phyloP scores from a whole-genome alignment of 2,329 filamentous ascomycete genomes.

The Talaromyces sp. region DNA sequence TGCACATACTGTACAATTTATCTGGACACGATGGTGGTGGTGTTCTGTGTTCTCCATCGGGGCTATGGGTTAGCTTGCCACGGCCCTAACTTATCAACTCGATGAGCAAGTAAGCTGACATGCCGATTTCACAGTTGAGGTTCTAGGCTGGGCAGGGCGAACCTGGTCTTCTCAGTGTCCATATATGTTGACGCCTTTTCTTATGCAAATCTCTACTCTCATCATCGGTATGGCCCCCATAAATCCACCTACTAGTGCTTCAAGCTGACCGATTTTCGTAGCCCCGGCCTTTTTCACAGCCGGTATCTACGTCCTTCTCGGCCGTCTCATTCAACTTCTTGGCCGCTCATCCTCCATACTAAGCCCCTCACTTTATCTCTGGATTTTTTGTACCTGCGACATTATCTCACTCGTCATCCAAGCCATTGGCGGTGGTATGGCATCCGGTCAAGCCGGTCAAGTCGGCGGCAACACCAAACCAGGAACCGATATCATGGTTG shows the following conservation, averaged over 20 bases:
- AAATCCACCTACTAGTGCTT: not conserved
- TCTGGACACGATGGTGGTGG: slow-evolving; percentile 41
- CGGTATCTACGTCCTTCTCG: slow-evolving; percentile 51
- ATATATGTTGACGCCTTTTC: slow-evolving; percentile 49
- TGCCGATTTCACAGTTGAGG: slow-evolving; percentile 31
- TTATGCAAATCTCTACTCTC: slow-evolving; percentile 50
- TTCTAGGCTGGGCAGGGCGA: slow-evolving; percentile 50
- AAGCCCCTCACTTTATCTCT: slow-evolving; percentile 45
- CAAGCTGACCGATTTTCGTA: slow-evolving; percentile 17
- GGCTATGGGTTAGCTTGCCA: slow-evolving; percentile 31
- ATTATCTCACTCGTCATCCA: slow-evolving; percentile 55
- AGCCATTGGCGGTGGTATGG: slow-evolving; percentile 55
- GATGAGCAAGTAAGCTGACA: not conserved
- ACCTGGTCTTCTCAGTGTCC: slow-evolving; percentile 50
- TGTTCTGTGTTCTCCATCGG: slow-evolving; percentile 36
- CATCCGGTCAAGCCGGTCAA: slow-evolving; percentile 43
- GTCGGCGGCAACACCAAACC: slow-evolving; percentile 46
- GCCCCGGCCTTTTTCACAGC: slow-evolving; percentile 53
- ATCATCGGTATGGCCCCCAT: slow-evolving; percentile 32
- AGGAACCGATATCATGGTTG: slow-evolving; percentile 51
- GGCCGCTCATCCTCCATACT: slow-evolving; percentile 46
- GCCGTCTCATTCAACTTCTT: slow-evolving; percentile 45
- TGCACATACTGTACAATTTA: slow-evolving; percentile 33
- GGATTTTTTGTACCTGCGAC: slow-evolving; percentile 54
- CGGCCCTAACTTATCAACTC: not conserved